Conservation (phyloP, 1,284 basidiomycete genomes). For the Xanthoconium separans region DNA sequence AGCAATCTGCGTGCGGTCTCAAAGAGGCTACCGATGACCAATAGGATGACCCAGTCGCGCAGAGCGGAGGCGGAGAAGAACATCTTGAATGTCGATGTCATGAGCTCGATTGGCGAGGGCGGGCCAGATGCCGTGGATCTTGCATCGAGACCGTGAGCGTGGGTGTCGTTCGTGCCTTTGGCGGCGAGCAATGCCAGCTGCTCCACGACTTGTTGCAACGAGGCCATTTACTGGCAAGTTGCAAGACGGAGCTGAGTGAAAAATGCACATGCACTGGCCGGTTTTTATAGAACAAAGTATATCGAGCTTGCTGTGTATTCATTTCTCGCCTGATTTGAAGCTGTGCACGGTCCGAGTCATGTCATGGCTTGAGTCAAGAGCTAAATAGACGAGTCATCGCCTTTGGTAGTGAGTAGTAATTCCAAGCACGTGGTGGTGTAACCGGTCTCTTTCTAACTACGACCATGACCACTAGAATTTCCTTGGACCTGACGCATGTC, state of each 20-base stretch:
- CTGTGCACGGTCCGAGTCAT: no score
- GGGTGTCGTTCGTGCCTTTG: slow-evolving; percentile 12
- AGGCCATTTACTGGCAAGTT: slow-evolving; percentile 16
- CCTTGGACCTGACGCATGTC: slow-evolving; percentile 67
- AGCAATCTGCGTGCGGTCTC: slow-evolving; percentile 54
- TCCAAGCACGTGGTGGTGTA: no score
- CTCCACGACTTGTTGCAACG: slow-evolving; percentile 32
- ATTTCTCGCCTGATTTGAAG: no score
- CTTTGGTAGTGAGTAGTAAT: no score
- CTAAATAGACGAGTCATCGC: no score
- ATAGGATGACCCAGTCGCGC: slow-evolving; percentile 63
- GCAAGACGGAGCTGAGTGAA: background rate
- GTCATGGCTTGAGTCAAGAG: no score
- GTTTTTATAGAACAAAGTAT: no score
- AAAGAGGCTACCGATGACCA: slow-evolving; percentile 58
- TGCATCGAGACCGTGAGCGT: background rate
- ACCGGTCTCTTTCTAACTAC: background rate
- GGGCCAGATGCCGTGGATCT: background rate
- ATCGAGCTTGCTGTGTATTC: no score
- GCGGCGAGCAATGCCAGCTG: slow-evolving; percentile 27
- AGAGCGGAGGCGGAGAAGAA: slow-evolving; percentile 52
- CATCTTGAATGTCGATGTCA: slow-evolving; percentile 38
- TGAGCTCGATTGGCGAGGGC: slow-evolving; percentile 11
- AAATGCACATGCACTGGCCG: background rate
- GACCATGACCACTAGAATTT: slow-evolving; percentile 30